Base-by-base conservation (phyloP, 2,329 filamentous ascomycete species). In the Ascochyta rabiei region DNA sequence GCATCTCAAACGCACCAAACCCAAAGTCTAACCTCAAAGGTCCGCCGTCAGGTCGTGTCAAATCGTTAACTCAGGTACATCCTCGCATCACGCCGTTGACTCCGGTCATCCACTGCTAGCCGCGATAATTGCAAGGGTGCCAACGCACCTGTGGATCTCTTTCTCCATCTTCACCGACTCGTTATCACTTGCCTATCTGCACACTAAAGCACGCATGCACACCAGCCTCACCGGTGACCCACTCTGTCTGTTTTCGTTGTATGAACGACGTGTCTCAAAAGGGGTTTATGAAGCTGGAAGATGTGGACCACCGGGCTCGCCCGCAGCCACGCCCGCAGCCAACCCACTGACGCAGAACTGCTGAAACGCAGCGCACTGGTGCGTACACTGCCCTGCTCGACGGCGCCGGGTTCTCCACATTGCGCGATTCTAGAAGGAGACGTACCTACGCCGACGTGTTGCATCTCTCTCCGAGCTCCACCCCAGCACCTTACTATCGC, bases 141-240 rank as follows among this genome's bases (percentile, higher is more conserved):
- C 57, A 53, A 53, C 26, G 34, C 38, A 48, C 33, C 57, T 56
- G 62, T 61, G 58, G 55, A 37, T 45, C 45, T 21, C 16, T 12
- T 37, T 35, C 34, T 35, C 41, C 45, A 49, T 49, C 47, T 59
- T 66, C 62, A 67, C 64, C 64, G 64, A 65, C 62, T 62, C 52
- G 21, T 55, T 44, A 56, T 57, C 53, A 67, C 60, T 55, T 60
- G 60, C 56, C 57, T 56, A 53, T 41, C 35, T 48, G 51, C 45
- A 55, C 56, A 57, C 42, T 57, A 54, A 50, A 58, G 46, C 53
- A 24, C 39, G 42, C 57, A 63, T 57, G 65, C 62, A 58, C 62
- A 53, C 63, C 61, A 68, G 64, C 66, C 64, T 67, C 63, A 68
- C 64, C 63, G 66, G 64, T 63, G 51, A 53, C 51, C 52, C 50